Base-by-base conservation (phyloP, 208 protist genomes). In the Vickermania ingenoplastis region DNA sequence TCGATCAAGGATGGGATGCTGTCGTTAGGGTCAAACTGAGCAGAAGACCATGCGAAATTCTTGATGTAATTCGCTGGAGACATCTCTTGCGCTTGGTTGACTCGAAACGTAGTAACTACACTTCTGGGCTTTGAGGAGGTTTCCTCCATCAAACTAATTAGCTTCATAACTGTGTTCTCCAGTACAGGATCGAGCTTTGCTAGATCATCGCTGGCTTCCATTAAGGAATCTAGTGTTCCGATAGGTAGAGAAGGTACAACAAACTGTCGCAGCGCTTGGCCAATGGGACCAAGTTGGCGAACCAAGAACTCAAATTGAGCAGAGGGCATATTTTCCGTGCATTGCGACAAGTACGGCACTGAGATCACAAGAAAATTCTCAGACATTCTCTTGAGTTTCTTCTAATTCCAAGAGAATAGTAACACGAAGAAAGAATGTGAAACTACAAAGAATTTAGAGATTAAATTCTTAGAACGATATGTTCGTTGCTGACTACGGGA, bases 171-270 rank as follows among this genome's bases (percentile, higher is more conserved):
- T 17, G 67, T 82, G 52, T 68, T 73, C 59, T 96, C 90, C 62
- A 89, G 63, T 24, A 68, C 41, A 21, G 81, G 59, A 61, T 96
- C 90, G 11, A 96, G 67, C 49, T 92, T 96, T 14, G 67, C 59
- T 1, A 96, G 71, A 41, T 94, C 87, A 61, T 96, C 90, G 53
- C 86, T 93, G 26, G 81, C 81, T 59, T 94, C 86, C 74, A 96
- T 91, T 24, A 96, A 63, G 3, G 84, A 90, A 61, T 96, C 90
- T 11, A 96, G 69, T 3, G 90, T 94, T 52, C 90, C 90, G 3
- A 94, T 79, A 55, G 85, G 89, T 1, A 95, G 66, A 13, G 56
- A 69, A 1, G 89, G 89, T 53, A 92, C 74, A 2, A 81, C 69
- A 79, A 95, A 93, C 27, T 86, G 79, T 53, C 77, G 79, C n/a